Conservation (phyloP, 2,329 filamentous ascomycete species). For the Lachnellula hyalina region DNA sequence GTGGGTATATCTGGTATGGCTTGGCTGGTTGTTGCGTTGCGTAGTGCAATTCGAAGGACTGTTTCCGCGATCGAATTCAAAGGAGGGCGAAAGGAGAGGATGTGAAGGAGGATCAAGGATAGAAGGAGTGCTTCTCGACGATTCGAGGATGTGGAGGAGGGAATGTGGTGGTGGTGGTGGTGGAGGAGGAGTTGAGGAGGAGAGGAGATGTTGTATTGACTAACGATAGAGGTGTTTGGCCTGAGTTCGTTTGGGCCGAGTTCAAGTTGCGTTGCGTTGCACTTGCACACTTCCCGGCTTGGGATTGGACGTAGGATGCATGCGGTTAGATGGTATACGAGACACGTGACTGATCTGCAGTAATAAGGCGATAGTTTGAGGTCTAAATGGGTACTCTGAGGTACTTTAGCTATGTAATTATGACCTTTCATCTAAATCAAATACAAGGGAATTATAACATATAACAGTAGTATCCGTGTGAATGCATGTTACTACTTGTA, state of each 20-base stretch:
- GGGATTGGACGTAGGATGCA: not conserved
- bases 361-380: too few species aligned
- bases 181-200: constrained; percentile 4
- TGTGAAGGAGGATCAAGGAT: constrained; percentile 19
- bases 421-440: too few species aligned
- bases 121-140: constrained; percentile 32
- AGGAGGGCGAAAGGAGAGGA: constrained; percentile 29
- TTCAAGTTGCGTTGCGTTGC: not conserved
- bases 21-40: constrained; percentile 11
- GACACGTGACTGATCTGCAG: too few species aligned
- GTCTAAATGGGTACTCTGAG: too few species aligned
- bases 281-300: not conserved
- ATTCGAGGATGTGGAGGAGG: constrained; percentile 31
- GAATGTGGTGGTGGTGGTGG: constrained; percentile 23
- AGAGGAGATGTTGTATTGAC: constrained; percentile 1
- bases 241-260: not conserved
- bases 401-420: too few species aligned
- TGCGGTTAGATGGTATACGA: too few species aligned
- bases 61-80: constrained; percentile 17
- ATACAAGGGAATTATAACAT: too few species aligned
- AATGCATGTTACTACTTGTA: not conserved
- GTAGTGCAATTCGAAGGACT: constrained; percentile 26
- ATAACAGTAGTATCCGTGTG: too few species aligned
- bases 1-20: constrained; percentile 4
- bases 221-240: not conserved